Conservation (phyloP, 148 eudicot species). For the Amaranthus palmeri region DNA sequence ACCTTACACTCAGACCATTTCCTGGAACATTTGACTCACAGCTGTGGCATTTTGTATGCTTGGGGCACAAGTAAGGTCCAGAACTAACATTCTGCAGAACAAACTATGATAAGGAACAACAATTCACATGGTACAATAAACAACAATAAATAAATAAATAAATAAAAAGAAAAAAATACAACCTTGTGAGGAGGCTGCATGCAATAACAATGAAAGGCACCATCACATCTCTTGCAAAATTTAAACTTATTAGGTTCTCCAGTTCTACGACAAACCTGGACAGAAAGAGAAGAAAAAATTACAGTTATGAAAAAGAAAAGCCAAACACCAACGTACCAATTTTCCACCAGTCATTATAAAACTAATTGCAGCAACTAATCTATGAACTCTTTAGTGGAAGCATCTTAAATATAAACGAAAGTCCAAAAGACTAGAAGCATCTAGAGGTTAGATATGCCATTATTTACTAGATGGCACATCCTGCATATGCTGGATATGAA, state of each 20-base stretch:
- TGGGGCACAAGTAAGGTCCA: constrained; percentile 93
- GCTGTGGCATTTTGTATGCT: constrained; percentile 95
- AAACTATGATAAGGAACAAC: not conserved
- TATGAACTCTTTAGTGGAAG: not conserved
- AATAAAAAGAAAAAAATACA: constrained; percentile 2
- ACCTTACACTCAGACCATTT: constrained; percentile 90
- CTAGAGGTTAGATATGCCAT: not conserved
- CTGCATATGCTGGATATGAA: not conserved
- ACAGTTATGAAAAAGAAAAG: not conserved
- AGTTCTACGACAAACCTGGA: constrained; percentile 77
- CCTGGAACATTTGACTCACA: constrained; percentile 91
- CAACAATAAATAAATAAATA: not conserved
- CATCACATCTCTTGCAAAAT: constrained; percentile 97
- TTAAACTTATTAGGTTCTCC: constrained; percentile 88
- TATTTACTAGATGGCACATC: not conserved
- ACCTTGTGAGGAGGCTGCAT: constrained; percentile 99
- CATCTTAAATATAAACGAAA: not conserved
- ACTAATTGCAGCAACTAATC: not conserved
- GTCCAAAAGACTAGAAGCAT: not conserved
- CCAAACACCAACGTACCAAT: not conserved
- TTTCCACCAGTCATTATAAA: not conserved
- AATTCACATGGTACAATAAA: not conserved
- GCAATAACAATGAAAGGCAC: constrained; percentile 91
- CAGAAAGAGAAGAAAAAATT: not conserved
- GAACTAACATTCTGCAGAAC: constrained; percentile 75